A percentile compares a stretch with the other conserved stretches of the same genome.
Evolutionary conservation across 225 moss, liverwort and hornwort species (phyloP).

Genomic region (Takakia lepidozioides): DNA sequence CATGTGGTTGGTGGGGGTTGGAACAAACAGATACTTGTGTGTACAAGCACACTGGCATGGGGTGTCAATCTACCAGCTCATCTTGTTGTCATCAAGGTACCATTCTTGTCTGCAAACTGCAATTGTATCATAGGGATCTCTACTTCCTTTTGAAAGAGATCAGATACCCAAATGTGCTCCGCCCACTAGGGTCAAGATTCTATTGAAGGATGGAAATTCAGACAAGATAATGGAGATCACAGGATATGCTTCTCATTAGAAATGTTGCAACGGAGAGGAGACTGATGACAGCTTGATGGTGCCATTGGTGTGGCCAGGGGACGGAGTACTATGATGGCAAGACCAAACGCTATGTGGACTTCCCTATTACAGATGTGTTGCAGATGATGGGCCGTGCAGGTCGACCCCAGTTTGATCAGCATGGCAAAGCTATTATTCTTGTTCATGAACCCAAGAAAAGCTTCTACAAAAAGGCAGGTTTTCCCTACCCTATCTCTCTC

Average conservation of each 20-base stretch:
- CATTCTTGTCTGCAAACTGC: slow-evolving; percentile 5
- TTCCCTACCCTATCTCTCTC: slow-evolving; percentile 2
- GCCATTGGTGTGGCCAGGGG: slow-evolving; percentile 66
- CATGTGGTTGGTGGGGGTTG: not conserved
- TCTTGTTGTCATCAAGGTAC: slow-evolving; percentile 92
- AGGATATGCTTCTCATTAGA: too few relatives aligned
- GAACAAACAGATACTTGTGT: slow-evolving; percentile 94
- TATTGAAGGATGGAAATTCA: too few relatives aligned
- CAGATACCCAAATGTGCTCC: too few relatives aligned
- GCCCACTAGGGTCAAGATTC: too few relatives aligned
- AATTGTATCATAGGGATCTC: too few relatives aligned
- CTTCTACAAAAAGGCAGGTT: slow-evolving; percentile 84
- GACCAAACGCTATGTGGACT: slow-evolving; percentile 87
- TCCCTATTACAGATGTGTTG: slow-evolving; percentile 96
- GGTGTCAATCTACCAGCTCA: slow-evolving; percentile 99
- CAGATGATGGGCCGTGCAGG: slow-evolving; percentile 99
- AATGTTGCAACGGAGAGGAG: too few relatives aligned
- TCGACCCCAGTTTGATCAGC: slow-evolving; percentile 92
- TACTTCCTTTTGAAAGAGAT: too few relatives aligned
- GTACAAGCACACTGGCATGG: slow-evolving; percentile 99
- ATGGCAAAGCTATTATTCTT: slow-evolving; percentile 97
- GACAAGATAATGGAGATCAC: too few relatives aligned
- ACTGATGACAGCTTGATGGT: too few relatives aligned
- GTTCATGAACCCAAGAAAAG: slow-evolving; percentile 99
- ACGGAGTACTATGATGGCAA: slow-evolving; percentile 98